Conservation (phyloP, 1,284 basidiomycete genomes). For the Cutaneotrichosporon sp. region DNA sequence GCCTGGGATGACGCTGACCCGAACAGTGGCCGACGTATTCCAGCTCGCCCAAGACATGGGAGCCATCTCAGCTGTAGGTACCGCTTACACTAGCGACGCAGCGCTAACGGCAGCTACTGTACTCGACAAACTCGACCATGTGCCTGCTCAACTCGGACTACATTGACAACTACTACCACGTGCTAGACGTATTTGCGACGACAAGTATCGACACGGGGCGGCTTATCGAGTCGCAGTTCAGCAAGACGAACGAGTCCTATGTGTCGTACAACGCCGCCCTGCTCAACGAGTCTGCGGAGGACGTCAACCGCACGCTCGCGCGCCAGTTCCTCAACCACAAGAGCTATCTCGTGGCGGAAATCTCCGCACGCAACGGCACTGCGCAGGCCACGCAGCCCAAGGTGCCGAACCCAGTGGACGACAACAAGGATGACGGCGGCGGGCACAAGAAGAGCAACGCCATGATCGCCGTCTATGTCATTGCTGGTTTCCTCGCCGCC, state of each 20-base stretch:
- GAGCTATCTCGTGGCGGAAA: constrained; percentile 58
- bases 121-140: constrained; percentile 62
- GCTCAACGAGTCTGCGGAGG: constrained; percentile 34
- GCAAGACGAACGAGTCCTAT: constrained; percentile 53
- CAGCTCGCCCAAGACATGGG: constrained; percentile 69
- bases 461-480: constrained; percentile 74
- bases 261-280: constrained; percentile 53
- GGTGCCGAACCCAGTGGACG: constrained; percentile 12
- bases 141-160: constrained; percentile 72
- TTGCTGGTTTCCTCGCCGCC: constrained; percentile 75
- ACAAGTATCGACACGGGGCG: constrained; percentile 35
- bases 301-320: constrained; percentile 53
- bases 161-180: constrained; percentile 59
- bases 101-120: constrained; percentile 58
- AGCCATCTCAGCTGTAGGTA: constrained; percentile 65
- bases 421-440: constrained; percentile 6
- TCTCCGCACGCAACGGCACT: constrained; percentile 63
- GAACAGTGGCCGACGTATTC: constrained; percentile 59
- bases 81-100: constrained; percentile 7
- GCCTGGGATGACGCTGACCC: background rate
- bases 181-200: constrained; percentile 68
- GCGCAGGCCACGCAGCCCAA: constrained; percentile 31
- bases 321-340: constrained; percentile 50
- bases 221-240: constrained; percentile 62
- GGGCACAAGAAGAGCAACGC: constrained; percentile 26